These are phyloP conservation scores for Ogataea ramenticola DNA, from an alignment of 805 yeast genomes.

Conservation along the genomic window DNA sequence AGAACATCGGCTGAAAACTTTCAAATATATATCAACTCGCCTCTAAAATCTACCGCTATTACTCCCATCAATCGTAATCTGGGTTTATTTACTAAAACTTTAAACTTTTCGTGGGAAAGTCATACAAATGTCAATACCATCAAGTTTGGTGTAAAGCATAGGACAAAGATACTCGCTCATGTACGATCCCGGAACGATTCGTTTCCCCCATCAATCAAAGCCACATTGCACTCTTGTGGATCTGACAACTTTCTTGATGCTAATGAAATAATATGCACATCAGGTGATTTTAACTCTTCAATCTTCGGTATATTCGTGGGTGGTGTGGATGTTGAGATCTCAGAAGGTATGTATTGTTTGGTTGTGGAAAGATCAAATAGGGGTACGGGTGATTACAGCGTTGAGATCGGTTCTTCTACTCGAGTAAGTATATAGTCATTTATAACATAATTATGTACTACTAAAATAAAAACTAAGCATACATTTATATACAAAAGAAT, in stretches of 20 bases:
- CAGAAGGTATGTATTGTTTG: not conserved
- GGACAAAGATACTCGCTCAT: not conserved
- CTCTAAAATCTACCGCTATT: slow-evolving; percentile 1
- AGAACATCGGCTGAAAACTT: slow-evolving; percentile 18
- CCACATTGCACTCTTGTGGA: not conserved
- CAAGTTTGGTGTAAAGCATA: not conserved
- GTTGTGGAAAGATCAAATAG: not conserved
- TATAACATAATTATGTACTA: no score
- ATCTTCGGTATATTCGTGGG: not conserved
- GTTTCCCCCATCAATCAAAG: not conserved
- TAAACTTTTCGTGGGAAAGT: not conserved
- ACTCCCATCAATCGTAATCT: slow-evolving; percentile 4
- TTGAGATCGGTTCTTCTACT: not conserved
- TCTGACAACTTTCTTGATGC: not conserved
- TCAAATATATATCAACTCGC: slow-evolving; percentile 24
- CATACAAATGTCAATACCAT: not conserved
- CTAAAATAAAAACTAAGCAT: no score
- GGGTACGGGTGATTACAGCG: not conserved
- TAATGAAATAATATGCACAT: not conserved
- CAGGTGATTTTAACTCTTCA: not conserved
- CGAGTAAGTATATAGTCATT: not conserved
- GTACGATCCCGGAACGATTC: not conserved
- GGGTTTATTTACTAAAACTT: slow-evolving; percentile 6
- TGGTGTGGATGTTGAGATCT: not conserved
- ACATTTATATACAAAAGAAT: not conserved